phyloP scores from a whole-genome alignment of 192 early-diverging fungal genomes.

The Phycomyces blakesleeanus region DNA sequence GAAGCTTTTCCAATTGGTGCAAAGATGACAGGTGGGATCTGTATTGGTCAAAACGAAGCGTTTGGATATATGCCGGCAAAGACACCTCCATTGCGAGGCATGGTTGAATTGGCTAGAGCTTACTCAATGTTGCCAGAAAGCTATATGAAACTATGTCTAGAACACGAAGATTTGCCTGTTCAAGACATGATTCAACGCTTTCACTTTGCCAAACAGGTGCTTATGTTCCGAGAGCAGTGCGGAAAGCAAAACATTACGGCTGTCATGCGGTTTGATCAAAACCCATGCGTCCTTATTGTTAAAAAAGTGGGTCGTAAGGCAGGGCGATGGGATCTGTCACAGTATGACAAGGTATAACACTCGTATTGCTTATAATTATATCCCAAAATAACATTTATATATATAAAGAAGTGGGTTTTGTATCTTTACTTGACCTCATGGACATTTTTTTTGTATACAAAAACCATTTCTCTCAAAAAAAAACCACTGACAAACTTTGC shows the following conservation, averaged over 20 bases:
- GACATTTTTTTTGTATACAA: too few relatives aligned
- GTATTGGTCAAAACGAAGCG: conserved; percentile 18
- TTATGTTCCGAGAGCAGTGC: background rate
- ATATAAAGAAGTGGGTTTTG: too few relatives aligned
- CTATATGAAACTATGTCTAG: conserved; percentile 18
- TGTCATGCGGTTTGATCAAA: background rate
- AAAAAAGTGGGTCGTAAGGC: background rate
- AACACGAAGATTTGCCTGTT: conserved; percentile 22
- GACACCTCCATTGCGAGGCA: conserved; percentile 15
- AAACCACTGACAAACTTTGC: background rate
- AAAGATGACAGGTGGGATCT: conserved; percentile 16
- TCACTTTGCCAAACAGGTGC: conserved; percentile 15
- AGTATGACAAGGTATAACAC: background rate
- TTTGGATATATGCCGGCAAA: conserved; percentile 23
- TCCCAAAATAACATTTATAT: too few relatives aligned
- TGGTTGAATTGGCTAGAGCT: conserved; percentile 6
- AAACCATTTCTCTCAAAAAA: too few relatives aligned
- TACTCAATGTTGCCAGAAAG: conserved; percentile 16
- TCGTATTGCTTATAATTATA: too few relatives aligned
- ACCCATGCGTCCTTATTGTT: background rate
- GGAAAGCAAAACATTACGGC: background rate
- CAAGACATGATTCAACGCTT: conserved; percentile 27
- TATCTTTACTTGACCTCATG: too few relatives aligned
- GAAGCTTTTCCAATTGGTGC: conserved; percentile 16
- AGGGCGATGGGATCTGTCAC: conserved; percentile 1